These are phyloP conservation scores for Hippophae tibetana DNA, from an alignment of 306 rosid genomes.

Conservation along the genomic window DNA sequence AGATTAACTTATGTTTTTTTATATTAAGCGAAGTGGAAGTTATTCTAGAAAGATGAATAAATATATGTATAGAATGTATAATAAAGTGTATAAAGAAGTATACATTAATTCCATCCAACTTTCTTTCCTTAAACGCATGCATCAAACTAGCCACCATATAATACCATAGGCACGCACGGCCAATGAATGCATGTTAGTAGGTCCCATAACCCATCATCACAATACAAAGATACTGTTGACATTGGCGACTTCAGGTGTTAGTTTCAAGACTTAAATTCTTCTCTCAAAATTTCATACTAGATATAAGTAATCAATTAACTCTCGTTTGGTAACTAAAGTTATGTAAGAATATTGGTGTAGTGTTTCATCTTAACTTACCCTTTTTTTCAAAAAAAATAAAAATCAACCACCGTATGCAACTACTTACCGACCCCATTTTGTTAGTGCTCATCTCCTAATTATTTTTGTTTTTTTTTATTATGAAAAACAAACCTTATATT, in stretches of 20 bases:
- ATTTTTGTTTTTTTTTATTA: neutral
- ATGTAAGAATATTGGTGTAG: no score
- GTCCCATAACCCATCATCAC: conserved; percentile 12
- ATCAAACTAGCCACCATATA: neutral
- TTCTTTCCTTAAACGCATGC: conserved; percentile 28
- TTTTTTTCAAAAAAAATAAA: neutral
- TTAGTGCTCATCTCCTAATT: conserved; percentile 19
- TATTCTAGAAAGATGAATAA: no score
- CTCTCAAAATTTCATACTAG: no score
- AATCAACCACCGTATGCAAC: conserved; percentile 53
- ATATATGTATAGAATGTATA: no score
- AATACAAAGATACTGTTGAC: conserved; percentile 33
- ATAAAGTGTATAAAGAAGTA: no score
- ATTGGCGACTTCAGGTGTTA: no score
- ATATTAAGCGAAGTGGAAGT: no score
- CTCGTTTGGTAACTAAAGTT: no score
- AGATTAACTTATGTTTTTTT: no score
- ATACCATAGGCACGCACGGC: neutral
- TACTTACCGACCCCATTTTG: conserved; percentile 38
- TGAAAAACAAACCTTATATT: neutral
- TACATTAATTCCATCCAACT: conserved; percentile 3
- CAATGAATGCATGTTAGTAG: conserved; percentile 45
- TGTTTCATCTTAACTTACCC: no score
- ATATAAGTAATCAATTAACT: no score
- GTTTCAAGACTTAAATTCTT: no score